Evolutionary conservation across 1,284 basidiomycete genomes (phyloP), one percentile per base, ranked within the genome.

Genomic region (Microbotryum scabiosae): DNA sequence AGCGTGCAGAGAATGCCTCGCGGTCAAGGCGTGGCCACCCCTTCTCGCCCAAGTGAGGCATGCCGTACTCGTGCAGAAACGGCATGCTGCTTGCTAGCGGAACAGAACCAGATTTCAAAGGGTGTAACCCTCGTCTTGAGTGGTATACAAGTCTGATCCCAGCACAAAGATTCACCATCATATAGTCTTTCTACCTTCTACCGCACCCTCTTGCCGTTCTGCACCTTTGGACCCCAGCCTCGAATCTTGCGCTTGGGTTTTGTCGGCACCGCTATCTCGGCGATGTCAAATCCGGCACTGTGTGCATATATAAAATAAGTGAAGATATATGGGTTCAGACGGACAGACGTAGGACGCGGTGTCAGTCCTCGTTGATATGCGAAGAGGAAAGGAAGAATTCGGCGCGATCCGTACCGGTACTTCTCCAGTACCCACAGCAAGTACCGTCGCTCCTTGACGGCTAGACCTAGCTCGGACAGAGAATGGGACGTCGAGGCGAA

Each of bases 251-350:
- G 65, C 50, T 60, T 61, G 21, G 58, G 58, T 25, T 55, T 63
- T 23, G 49, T 32, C n/a, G 61, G 18, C 4, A 63, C 26, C 3
- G 66, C 63, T 0, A 65, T 51, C 20, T 43, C 30, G 1, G 44
- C 52, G 30, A 56, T 47, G 55, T 67, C 60, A 49, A 57, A 36
- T 5, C 66, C 66, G 51, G 63, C 63, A 43, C 66, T 67, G 56
- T 52, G 10, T 16, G 14, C 14, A 51, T 8, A 9, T 7, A 25
- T 7, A n/a, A 32, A 16, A 28, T 25, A 12, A 25, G 7, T 1
- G 20, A n/a, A 32, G 25, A n/a, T 20, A n/a, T 25, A 1, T n/a
- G 9, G 14, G n/a, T n/a, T n/a, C 14, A 52, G 25, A 52, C n/a
- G 28, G 28, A 16, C 47, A 23, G 21, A 14, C 47, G 23, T 23